These are phyloP conservation scores for Solanum pinnatisectum DNA, from an alignment of 257 asterid species.

Conservation along the genomic window DNA sequence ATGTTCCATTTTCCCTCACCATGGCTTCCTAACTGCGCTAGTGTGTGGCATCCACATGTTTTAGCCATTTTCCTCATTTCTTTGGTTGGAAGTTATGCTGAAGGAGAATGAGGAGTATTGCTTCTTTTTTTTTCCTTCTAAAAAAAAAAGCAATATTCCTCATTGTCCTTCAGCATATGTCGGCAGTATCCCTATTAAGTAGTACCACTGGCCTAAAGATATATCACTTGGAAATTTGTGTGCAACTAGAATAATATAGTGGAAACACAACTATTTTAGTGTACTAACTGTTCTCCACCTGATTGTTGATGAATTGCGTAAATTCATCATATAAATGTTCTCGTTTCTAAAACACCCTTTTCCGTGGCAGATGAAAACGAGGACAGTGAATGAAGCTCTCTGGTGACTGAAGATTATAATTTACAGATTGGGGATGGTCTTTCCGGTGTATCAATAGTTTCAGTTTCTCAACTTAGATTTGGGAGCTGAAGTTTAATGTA, in stretches of 20 bases:
- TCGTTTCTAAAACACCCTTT: background rate
- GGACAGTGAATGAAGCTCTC: constrained; percentile 44
- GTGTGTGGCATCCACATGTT: background rate
- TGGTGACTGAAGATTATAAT: background rate
- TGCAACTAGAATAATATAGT: background rate
- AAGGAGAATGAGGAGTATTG: too few species aligned
- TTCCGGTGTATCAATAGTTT: background rate
- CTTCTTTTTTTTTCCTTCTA: too few species aligned
- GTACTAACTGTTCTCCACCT: background rate
- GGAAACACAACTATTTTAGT: background rate
- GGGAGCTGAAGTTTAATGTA: background rate
- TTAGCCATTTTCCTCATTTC: background rate
- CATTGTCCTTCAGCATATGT: background rate
- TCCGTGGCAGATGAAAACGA: constrained; percentile 45
- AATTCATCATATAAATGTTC: background rate
- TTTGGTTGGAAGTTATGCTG: background rate
- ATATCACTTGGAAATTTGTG: background rate
- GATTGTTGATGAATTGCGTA: background rate
- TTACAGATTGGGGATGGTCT: background rate
- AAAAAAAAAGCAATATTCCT: background rate
- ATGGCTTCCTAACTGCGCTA: background rate
- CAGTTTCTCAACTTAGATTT: background rate
- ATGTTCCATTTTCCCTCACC: background rate
- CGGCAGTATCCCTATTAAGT: background rate
- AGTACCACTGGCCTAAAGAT: background rate